phyloP scores from a whole-genome alignment of 2,329 filamentous ascomycete species.

The Neonectria ditissima region DNA sequence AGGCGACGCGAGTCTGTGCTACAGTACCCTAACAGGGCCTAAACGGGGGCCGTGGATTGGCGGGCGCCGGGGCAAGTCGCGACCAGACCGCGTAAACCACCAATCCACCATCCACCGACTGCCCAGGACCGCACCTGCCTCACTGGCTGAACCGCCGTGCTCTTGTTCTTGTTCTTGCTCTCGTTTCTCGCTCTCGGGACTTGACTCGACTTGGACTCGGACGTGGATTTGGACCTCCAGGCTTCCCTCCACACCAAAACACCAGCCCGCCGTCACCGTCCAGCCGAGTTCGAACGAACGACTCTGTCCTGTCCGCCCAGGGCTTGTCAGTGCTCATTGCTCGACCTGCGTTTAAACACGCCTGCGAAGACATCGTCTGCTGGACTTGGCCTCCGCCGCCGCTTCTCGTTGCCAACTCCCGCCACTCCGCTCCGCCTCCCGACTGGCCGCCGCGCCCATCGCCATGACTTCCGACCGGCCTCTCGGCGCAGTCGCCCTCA shows the following conservation, averaged over 20 bases:
- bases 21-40: background rate
- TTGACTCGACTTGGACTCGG: constrained; percentile 13
- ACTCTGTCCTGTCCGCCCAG: background rate
- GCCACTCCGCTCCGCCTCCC: constrained; percentile 23
- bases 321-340: background rate
- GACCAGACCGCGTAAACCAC: constrained; percentile 48
- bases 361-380: background rate
- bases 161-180: constrained; percentile 11
- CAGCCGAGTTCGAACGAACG: background rate
- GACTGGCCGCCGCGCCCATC: constrained; percentile 22
- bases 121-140: constrained; percentile 9
- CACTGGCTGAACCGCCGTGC: constrained; percentile 1
- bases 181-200: background rate
- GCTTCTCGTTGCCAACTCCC: constrained; percentile 5
- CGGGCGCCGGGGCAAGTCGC: constrained; percentile 40
- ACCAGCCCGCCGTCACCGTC: background rate
- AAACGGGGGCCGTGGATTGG: background rate
- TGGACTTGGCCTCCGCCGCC: background rate
- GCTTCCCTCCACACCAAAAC: constrained; percentile 19
- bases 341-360: constrained; percentile 17
- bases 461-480: constrained; percentile 40
- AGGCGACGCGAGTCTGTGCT: background rate
- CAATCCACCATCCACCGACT: constrained; percentile 23
- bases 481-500: constrained; percentile 37
- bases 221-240: constrained; percentile 5